A percentile compares a stretch with the other conserved stretches of the same genome.
These are phyloP conservation scores for Penstemon davidsonii DNA, from an alignment of 257 asterid species.

Conservation along the genomic window DNA sequence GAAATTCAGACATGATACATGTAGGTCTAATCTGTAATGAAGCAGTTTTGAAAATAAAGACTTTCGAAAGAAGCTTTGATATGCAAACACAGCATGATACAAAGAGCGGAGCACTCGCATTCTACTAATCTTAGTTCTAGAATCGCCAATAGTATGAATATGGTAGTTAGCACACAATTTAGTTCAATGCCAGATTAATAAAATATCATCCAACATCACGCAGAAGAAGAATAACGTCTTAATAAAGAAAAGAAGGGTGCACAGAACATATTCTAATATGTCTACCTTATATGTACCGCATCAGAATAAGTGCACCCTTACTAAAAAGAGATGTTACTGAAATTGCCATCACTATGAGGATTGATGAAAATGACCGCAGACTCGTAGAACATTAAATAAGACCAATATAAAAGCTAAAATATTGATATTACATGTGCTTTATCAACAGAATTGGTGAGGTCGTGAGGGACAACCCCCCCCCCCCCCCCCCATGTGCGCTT, in stretches of 20 bases:
- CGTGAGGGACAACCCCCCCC: slow-evolving; percentile 1
- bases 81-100: no score
- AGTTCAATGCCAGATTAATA: neutral
- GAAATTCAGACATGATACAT: slow-evolving; percentile 11
- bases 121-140: no score
- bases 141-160: neutral
- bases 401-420: no score
- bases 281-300: neutral
- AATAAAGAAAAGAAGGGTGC: neutral
- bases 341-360: neutral
- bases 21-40: neutral
- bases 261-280: neutral
- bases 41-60: neutral
- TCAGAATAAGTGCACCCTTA: neutral
- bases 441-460: neutral
- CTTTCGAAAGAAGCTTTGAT: no score
- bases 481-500: slow-evolving; percentile 4
- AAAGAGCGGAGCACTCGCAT: no score
- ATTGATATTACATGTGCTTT: no score
- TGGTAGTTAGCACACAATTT: neutral
- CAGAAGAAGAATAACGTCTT: neutral
- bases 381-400: no score
- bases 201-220: neutral
- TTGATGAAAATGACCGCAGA: neutral
- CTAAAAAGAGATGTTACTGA: neutral